Evolutionary conservation across 208 protist species (phyloP).

Genomic region (Crithidia fasciculata): DNA sequence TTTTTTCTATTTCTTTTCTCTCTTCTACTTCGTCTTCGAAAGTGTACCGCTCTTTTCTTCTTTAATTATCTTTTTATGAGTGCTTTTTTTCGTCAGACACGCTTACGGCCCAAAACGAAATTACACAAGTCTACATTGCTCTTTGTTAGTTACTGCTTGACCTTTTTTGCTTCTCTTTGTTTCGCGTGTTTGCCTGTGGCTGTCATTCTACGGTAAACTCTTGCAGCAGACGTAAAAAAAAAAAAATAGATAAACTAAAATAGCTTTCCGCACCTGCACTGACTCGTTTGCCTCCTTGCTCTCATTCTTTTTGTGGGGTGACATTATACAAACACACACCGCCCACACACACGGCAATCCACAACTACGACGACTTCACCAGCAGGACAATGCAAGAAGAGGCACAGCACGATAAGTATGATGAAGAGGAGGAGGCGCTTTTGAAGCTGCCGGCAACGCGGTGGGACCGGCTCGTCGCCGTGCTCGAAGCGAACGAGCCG

Average conservation of each 20-base stretch:
- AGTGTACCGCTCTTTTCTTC: neutral
- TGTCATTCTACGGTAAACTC: too few species aligned
- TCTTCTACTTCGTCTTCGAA: neutral
- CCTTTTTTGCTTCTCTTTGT: too few species aligned
- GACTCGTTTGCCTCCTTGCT: neutral
- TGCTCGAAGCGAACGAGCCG: constrained; percentile 57
- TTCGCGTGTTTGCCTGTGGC: too few species aligned
- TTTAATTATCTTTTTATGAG: neutral
- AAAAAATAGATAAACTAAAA: too few species aligned
- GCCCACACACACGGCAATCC: neutral
- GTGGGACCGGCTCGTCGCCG: constrained; percentile 58
- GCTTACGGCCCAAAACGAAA: too few species aligned
- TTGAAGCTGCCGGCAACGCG: constrained; percentile 37
- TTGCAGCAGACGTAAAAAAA: too few species aligned
- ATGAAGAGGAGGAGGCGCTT: neutral
- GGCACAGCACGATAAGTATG: neutral
- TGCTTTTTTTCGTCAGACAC: too few species aligned
- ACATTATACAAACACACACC: constrained; percentile 9
- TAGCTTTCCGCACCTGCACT: too few species aligned
- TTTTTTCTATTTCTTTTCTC: constrained; percentile 6
- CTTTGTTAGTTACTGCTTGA: too few species aligned
- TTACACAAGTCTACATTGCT: too few species aligned
- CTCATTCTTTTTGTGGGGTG: neutral
- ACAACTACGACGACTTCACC: neutral
- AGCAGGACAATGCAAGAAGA: neutral